Base-by-base conservation (phyloP, 345 rosid species). In the Heritiera fomes region DNA sequence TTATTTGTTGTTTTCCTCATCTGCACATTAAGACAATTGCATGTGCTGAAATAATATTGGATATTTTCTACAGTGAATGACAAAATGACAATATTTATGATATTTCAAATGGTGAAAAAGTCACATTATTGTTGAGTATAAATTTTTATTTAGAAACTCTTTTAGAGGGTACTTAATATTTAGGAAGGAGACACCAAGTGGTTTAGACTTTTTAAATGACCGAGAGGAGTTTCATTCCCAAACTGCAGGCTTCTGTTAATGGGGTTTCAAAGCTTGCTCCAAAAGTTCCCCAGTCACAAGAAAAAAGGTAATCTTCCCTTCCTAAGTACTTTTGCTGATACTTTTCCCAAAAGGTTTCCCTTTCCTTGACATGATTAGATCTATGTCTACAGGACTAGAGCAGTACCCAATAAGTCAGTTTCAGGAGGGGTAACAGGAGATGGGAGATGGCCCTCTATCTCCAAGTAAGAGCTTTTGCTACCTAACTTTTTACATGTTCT, bases 231-330 rank as follows among this genome's bases (percentile, higher is more conserved):
- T 80, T 11, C 45, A 17, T 80, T 73, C 71, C 58, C 77, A 56
- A 82, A 73, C 45, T 78, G 82, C 77, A 93, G 97, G 90, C 84
- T 64, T 87, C 94, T 75, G 71, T 80, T 82, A 50, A 56, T 66
- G 80, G 64, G 77, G 82, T 71, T 71, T 78, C 88, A 20, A 78
- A 80, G 81, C 86, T 71, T 80, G 84, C 89, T 84, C 77, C 83
- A 75, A 80, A 68, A 60, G 79, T 43, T 75, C 84, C 23, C 59
- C 88, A 69, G 34, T 61, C 86, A 58, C 87, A 85, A 80, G 84
- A 85, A 56, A 87, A 76, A 80, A 92, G 98, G 97, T 95, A 81
- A 12, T 74, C 30, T 72, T 30, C 52, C 47, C 65, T 78, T 40
- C 34, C 32, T 2, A 23, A 59, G 23, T 60, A 52, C 4, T 20